These are phyloP conservation scores for Avicennia marina DNA, from an alignment of 257 asterid species.

Conservation along the genomic window DNA sequence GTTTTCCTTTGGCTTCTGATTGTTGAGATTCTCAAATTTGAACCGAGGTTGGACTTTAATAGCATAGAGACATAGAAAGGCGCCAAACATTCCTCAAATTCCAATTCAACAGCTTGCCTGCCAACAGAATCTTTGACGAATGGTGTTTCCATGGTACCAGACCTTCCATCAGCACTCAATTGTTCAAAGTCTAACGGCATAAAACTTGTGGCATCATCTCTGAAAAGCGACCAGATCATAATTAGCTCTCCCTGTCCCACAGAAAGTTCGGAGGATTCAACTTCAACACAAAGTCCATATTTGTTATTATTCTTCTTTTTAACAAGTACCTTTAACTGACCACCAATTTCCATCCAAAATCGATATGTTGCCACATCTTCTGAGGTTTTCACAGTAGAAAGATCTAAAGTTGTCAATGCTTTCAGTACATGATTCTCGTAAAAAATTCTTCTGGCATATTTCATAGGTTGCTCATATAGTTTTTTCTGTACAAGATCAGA, in stretches of 20 bases:
- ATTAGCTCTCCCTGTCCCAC: slow-evolving; percentile 30
- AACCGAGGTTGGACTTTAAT: slow-evolving; percentile 37
- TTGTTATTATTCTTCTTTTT: slow-evolving; percentile 32
- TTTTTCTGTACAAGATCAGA: slow-evolving; percentile 22
- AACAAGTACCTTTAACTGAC: slow-evolving; percentile 58
- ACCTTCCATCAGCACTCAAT: slow-evolving; percentile 25
- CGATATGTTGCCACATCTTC: slow-evolving; percentile 42
- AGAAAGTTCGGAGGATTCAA: slow-evolving; percentile 31
- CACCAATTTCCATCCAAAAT: slow-evolving; percentile 65
- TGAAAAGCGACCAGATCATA: slow-evolving; percentile 73
- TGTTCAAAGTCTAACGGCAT: slow-evolving; percentile 42
- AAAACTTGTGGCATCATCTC: slow-evolving; percentile 47
- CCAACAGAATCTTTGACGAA: slow-evolving; percentile 39
- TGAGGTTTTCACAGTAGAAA: slow-evolving; percentile 34
- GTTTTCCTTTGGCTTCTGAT: slow-evolving; percentile 69
- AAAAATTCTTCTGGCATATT: slow-evolving; percentile 21
- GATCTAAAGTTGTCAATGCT: slow-evolving; percentile 40
- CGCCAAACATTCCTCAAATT: slow-evolving; percentile 51
- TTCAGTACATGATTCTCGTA: slow-evolving; percentile 25
- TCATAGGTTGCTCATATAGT: slow-evolving; percentile 10
- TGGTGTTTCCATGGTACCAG: slow-evolving; percentile 43
- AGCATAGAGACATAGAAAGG: slow-evolving; percentile 72
- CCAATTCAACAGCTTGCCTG: slow-evolving; percentile 48
- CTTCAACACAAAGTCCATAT: slow-evolving; percentile 49
- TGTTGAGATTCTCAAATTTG: slow-evolving; percentile 26